A percentile compares a stretch with the other conserved stretches of the same genome.
Conservation (phyloP, 2,329 filamentous ascomycete species). For the Ceratocystiopsis minuta region DNA sequence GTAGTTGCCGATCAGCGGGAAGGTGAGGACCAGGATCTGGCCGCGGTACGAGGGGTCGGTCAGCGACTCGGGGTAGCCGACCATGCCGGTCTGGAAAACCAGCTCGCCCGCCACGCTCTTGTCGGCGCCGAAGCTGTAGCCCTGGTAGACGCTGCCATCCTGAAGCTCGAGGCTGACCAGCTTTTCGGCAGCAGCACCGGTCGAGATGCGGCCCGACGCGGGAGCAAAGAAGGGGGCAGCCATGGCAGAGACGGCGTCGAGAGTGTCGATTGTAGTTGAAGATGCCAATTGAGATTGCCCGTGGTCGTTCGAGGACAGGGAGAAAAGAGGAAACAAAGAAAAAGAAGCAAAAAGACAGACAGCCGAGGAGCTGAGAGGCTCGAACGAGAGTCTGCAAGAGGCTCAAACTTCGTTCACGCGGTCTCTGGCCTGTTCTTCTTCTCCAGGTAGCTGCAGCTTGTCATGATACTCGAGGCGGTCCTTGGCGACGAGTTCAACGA, state of each 20-base stretch:
- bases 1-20: constrained; percentile 92
- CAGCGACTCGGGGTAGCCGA: constrained; percentile 89
- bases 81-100: constrained; percentile 99
- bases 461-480: constrained; percentile 1
- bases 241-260: constrained; percentile 13
- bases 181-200: constrained; percentile 31
- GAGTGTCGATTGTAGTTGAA: background rate
- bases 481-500: background rate
- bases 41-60: constrained; percentile 77
- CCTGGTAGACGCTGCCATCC: constrained; percentile 80
- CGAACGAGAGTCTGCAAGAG: background rate
- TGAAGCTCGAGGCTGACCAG: constrained; percentile 79
- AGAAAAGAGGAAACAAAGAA: background rate
- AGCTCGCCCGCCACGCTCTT: constrained; percentile 93
- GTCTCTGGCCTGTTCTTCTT: background rate
- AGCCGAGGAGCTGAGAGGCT: background rate
- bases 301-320: background rate
- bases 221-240: constrained; percentile 28
- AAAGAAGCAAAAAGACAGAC: background rate
- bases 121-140: constrained; percentile 87
- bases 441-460: background rate
- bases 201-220: constrained; percentile 41
- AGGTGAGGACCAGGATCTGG: constrained; percentile 92
- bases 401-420: background rate
- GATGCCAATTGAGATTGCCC: background rate